phyloP scores from a whole-genome alignment of 192 early-diverging fungal species.

The Jimgerdemannia lactiflua region DNA sequence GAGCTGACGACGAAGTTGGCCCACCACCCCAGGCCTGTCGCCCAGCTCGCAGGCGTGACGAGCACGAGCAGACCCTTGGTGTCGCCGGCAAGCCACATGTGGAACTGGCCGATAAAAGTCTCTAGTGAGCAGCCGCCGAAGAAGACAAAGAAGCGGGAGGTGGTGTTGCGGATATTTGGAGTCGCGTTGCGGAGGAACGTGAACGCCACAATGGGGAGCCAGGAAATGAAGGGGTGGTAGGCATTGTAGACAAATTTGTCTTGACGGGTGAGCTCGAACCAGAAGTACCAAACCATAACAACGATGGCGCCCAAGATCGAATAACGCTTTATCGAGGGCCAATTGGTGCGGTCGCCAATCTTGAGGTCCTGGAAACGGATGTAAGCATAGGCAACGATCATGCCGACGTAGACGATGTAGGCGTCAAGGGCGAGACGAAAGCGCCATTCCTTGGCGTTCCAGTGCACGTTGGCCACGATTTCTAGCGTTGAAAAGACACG shows the following conservation, averaged over 20 bases:
- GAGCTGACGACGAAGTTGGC: constrained; percentile 43
- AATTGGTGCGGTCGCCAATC: constrained; percentile 30
- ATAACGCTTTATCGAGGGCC: constrained; percentile 31
- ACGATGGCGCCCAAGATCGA: constrained; percentile 31
- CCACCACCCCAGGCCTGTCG: constrained; percentile 36
- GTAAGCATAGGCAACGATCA: constrained; percentile 53
- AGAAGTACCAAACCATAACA: constrained; percentile 49
- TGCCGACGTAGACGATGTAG: constrained; percentile 66
- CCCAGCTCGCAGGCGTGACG: constrained; percentile 39
- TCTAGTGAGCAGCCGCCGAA: constrained; percentile 68
- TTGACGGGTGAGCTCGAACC: constrained; percentile 42
- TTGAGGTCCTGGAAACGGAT: constrained; percentile 41
- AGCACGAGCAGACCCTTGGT: constrained; percentile 70
- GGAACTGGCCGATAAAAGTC: constrained; percentile 78
- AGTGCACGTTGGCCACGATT: constrained; percentile 43
- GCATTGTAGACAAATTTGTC: constrained; percentile 64
- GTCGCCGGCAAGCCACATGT: constrained; percentile 74
- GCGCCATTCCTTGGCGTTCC: constrained; percentile 66
- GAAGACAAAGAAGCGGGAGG: constrained; percentile 51
- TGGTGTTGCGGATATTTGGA: constrained; percentile 42
- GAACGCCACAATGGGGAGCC: constrained; percentile 58
- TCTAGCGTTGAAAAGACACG: constrained; percentile 39
- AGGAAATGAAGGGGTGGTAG: constrained; percentile 65
- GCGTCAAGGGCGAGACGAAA: constrained; percentile 70
- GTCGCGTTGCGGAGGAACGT: constrained; percentile 67